These are phyloP conservation scores for Cyberlindnera amylophila DNA, from an alignment of 805 yeast species.

Conservation along the genomic window DNA sequence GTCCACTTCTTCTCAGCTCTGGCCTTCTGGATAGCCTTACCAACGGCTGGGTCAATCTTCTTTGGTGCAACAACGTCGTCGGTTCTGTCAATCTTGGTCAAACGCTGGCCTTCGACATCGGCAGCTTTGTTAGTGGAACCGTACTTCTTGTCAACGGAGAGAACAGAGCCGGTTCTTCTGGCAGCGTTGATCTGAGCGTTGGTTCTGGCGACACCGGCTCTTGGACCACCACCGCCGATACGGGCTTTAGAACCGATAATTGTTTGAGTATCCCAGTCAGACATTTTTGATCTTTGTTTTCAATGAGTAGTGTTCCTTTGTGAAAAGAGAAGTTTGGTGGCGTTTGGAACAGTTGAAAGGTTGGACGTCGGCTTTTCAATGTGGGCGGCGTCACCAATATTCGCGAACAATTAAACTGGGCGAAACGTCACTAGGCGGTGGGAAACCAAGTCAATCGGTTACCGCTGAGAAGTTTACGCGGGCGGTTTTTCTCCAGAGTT, in stretches of 20 bases:
- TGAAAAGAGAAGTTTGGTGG: neutral
- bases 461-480: too few relatives aligned
- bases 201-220: slow-evolving; percentile 77
- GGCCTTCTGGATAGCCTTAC: slow-evolving; percentile 79
- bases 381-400: neutral
- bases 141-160: slow-evolving; percentile 92
- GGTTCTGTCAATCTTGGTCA: slow-evolving; percentile 88
- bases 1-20: slow-evolving; percentile 86
- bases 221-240: slow-evolving; percentile 85
- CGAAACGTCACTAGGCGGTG: neutral
- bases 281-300: slow-evolving; percentile 28
- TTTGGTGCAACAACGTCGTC: slow-evolving; percentile 92
- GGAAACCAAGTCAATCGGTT: neutral
- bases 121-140: slow-evolving; percentile 56
- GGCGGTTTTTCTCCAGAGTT: too few relatives aligned
- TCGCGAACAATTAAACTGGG: neutral
- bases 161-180: slow-evolving; percentile 84
- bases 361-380: slow-evolving; percentile 2
- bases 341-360: neutral
- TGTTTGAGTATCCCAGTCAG: slow-evolving; percentile 93
- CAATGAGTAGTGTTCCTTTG: neutral
- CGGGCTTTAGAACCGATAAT: slow-evolving; percentile 86
- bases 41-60: slow-evolving; percentile 80
- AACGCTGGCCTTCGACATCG: slow-evolving; percentile 89
- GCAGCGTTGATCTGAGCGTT: slow-evolving; percentile 85